phyloP scores from a whole-genome alignment of 192 early-diverging fungal species.

The Helicostylum pulchrum region DNA sequence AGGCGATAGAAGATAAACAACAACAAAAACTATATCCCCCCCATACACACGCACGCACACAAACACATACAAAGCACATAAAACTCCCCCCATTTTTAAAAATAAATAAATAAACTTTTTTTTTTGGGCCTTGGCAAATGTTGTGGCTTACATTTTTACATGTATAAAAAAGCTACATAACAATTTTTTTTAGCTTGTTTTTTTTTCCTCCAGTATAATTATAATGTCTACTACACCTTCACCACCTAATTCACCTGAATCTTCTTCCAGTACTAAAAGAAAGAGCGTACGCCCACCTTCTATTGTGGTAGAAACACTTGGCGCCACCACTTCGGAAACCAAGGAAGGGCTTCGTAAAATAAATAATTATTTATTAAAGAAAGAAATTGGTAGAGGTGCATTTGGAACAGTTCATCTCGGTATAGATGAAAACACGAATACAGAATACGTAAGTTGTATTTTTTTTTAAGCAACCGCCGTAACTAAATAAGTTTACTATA shows the following conservation, averaged over 20 bases:
- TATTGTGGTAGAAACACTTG: conserved; percentile 38
- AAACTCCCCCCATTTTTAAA: background rate
- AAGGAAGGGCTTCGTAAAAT: conserved; percentile 69
- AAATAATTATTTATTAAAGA: conserved; percentile 79
- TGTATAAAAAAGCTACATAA: too few species aligned
- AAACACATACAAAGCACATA: background rate
- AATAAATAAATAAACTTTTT: background rate
- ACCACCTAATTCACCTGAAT: conserved; percentile 7
- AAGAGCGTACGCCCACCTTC: conserved; percentile 32
- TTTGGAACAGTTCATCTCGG: conserved; percentile 88
- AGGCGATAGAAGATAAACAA: conserved; percentile 12
- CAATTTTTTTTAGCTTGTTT: too few species aligned
- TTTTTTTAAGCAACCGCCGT: too few species aligned
- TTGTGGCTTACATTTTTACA: background rate
- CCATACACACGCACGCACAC: background rate
- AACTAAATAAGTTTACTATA: too few species aligned
- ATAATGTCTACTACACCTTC: background rate
- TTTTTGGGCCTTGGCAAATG: background rate
- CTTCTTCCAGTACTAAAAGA: background rate
- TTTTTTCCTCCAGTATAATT: background rate
- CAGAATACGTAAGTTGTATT: conserved; percentile 51
- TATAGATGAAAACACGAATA: conserved; percentile 49
- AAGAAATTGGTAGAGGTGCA: conserved; percentile 80
- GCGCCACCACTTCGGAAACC: conserved; percentile 67
- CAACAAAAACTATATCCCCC: too few species aligned